Evolutionary conservation across 768 basidiomycete genomes (phyloP), one percentile per base, ranked within the genome.

Genomic region (Rhodotorula babjevae): DNA sequence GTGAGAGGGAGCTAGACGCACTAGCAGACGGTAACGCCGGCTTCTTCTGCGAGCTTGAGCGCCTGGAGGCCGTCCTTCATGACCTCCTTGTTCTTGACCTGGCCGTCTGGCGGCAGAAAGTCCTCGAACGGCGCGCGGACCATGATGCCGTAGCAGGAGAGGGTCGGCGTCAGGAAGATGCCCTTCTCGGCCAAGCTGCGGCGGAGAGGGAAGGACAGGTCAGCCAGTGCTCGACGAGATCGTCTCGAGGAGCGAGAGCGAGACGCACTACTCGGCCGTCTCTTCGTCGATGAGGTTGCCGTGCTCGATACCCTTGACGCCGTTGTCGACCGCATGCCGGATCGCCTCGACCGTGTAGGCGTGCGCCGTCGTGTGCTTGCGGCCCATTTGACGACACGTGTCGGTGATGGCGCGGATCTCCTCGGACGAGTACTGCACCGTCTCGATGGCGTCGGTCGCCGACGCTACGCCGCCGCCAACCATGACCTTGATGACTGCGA

Each of bases 301-400:
- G 65, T 85, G 84, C 68, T 85, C 84, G 61, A 85, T 84, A 8
- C 83, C 84, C 19, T 67, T 72, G 11, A 84, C 82, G 18, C 84
- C 84, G 61, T 83, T 84, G n/a, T 83, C 80, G 49, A 85, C 80
- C 0, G 84, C 83, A 61, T 84, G 84, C 2, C 80, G 77, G 69
- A 85, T 83, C 2, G 83, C 81, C 31, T 82, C 83, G n/a, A 79
- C 77, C 2, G 84, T 84, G 63, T 77, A 79, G 27, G 72, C 77
- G 71, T 83, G 76, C 40, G 84, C 83, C 47, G 79, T 82, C 33
- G 68, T 61, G 52, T 47, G 76, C 55, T 77, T 79, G 29, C 77
- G 78, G 2, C 84, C 83, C 84, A 84, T 85, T 70, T 82, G 81
- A 63, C 74, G 74, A 58, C 81, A 82, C 0, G 83, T 84, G 25